Evolutionary conservation across 2,329 filamentous ascomycete species (phyloP), one percentile per base, ranked within the genome.

Genomic region (Coniochaeta pulveracea): DNA sequence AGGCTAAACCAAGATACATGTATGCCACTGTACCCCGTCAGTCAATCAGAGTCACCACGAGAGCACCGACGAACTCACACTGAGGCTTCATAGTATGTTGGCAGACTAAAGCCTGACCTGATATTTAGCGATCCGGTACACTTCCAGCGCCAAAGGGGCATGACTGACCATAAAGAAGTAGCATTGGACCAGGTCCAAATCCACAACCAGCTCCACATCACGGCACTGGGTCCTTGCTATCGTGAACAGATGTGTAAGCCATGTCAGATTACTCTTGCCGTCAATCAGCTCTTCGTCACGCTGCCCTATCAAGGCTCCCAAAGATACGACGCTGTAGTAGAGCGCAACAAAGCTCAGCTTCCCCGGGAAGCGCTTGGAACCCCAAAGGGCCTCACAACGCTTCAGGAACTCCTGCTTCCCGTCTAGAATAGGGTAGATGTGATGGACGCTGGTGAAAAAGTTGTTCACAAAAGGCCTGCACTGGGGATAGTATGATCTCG

Each of bases 61-160:
- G 8, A 23, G 8, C 21, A 23, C 8, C 17, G 10, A n/a, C 2
- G 8, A 6, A 47, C 57, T 40, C 31, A 63, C 60, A 48, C 37
- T 66, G 60, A 5, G 60, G 60, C 33, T 64, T 64, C 4, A 67
- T 48, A 37, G 66, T 61, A 32, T 66, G 64, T 36, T 66, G 63
- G 38, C 61, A 66, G 4, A 66, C 54, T 42, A 66, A 65, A 6
- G 61, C 57, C 58, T 61, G 10, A 10, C 15, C 37, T 30, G 22
- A 31, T n/a, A 7, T 18, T 10, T 6, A 27, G 15, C 10, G 9
- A 2, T 14, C 6, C 14, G 28, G 3, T 6, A 6, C 15, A 15
- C 11, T 17, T 22, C 12, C 5, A 18, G 17, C 7, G 4, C 17
- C 17, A 16, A 15, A n/a, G 10, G 10, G 1, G 2, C 10, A 5